Evolutionary conservation across 2,329 filamentous ascomycete species (phyloP).

Genomic region (Ophiostoma triangulosporum): DNA sequence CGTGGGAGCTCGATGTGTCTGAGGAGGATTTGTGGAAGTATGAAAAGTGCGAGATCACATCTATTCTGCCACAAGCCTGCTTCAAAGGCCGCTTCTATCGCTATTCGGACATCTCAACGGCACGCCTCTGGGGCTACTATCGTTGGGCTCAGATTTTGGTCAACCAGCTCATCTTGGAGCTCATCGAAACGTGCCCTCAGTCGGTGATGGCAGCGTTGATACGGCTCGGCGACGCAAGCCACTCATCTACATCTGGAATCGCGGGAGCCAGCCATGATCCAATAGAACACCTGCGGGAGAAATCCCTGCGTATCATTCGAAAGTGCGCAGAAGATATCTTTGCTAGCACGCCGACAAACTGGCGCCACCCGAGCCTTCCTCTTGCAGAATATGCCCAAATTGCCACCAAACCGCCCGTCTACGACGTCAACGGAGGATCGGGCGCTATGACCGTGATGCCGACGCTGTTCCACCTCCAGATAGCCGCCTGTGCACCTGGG

Average conservation of each 20-base stretch:
- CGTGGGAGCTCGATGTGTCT: slow-evolving; percentile 22
- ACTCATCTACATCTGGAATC: neutral
- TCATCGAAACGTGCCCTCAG: slow-evolving; percentile 24
- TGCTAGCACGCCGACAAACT: slow-evolving; percentile 34
- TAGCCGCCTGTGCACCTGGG: slow-evolving; percentile 33
- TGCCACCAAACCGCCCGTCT: slow-evolving; percentile 17
- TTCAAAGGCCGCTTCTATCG: slow-evolving; percentile 41
- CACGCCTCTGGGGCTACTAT: slow-evolving; percentile 44
- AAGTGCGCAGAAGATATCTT: slow-evolving; percentile 31
- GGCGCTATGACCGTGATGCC: slow-evolving; percentile 35
- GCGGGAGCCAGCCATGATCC: neutral
- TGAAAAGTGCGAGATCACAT: slow-evolving; percentile 18
- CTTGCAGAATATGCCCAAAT: slow-evolving; percentile 18
- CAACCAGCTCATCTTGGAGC: slow-evolving; percentile 34
- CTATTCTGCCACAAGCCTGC: slow-evolving; percentile 27
- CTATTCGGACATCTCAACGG: slow-evolving; percentile 40
- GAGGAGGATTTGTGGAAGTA: slow-evolving; percentile 26
- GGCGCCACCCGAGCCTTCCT: slow-evolving; percentile 33
- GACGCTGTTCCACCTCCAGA: slow-evolving; percentile 34
- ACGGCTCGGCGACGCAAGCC: neutral
- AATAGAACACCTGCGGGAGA: slow-evolving; percentile 13
- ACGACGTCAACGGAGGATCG: slow-evolving; percentile 25
- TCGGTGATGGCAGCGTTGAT: neutral
- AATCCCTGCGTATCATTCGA: slow-evolving; percentile 21
- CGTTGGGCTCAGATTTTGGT: slow-evolving; percentile 43